A percentile compares a stretch with the other conserved stretches of the same genome.
Evolutionary conservation across 192 early-diverging fungal species (phyloP).

Genomic region (Lobosporangium transversale): DNA sequence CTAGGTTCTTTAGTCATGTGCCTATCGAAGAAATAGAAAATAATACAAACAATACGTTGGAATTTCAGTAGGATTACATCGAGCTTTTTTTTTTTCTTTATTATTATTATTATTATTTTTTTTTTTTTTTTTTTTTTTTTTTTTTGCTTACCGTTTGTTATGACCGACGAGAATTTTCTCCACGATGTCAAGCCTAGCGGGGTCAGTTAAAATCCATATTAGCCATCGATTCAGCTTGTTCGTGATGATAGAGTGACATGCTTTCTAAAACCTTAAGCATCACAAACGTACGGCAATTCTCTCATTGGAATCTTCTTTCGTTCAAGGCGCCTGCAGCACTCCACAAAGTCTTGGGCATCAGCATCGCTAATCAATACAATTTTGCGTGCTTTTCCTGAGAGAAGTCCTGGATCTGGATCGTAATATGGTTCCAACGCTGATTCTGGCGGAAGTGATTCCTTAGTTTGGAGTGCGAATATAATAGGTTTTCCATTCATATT

Average conservation of each 20-base stretch:
- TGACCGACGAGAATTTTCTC: neutral
- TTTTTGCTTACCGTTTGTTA: neutral
- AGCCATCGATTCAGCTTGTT: too few relatives aligned
- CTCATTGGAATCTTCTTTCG: neutral
- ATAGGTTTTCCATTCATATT: neutral
- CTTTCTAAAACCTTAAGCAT: too few relatives aligned
- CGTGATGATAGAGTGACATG: too few relatives aligned
- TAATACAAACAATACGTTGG: neutral
- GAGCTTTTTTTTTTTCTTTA: too few relatives aligned
- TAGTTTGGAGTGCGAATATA: slow-evolving; percentile 10
- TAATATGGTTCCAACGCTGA: slow-evolving; percentile 15
- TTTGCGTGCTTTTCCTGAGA: slow-evolving; percentile 1
- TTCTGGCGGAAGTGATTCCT: neutral
- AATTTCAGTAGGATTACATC: too few relatives aligned
- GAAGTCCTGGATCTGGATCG: slow-evolving; percentile 19
- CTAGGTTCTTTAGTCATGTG: too few relatives aligned
- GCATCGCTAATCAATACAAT: slow-evolving; percentile 5
- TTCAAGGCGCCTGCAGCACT: slow-evolving; percentile 6
- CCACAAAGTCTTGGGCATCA: neutral
- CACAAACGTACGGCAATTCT: neutral
- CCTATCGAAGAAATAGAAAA: too few relatives aligned
- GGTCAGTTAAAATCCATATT: neutral
- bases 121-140: too few relatives aligned
- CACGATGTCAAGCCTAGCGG: slow-evolving; percentile 9
- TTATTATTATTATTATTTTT: too few relatives aligned